phyloP scores from a whole-genome alignment of 345 rosid species.

The Euclidium syriacum region DNA sequence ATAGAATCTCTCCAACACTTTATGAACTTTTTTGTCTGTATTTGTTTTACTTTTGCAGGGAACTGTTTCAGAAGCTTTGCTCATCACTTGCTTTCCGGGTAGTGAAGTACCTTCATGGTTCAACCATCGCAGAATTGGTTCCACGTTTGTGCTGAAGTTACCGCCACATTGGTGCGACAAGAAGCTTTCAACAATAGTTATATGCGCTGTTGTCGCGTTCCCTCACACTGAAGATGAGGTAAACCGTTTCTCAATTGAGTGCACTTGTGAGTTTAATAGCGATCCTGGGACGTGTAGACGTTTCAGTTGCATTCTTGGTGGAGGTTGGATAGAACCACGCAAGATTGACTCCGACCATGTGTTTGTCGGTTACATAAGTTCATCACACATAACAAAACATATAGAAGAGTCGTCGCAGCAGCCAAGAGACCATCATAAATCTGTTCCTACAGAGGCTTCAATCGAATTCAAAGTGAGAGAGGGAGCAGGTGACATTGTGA shows the following conservation, averaged over 20 bases:
- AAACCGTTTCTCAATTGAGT: constrained; percentile 2
- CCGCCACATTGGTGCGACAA: constrained; percentile 20
- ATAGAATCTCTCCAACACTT: neutral
- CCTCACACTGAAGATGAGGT: neutral
- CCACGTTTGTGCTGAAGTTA: neutral
- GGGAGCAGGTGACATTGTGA: constrained; percentile 16
- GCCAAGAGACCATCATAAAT: neutral
- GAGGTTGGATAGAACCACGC: constrained; percentile 12
- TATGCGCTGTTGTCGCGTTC: constrained; percentile 19
- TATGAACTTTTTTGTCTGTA: neutral
- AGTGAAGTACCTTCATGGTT: constrained; percentile 28
- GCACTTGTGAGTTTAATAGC: constrained; percentile 17
- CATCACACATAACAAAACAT: constrained; percentile 3
- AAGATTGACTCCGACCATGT: constrained; percentile 23
- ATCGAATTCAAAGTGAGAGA: constrained; percentile 5
- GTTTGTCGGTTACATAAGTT: constrained; percentile 20
- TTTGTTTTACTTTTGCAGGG: constrained; percentile 12
- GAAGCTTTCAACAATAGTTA: constrained; percentile 6
- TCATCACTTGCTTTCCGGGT: constrained; percentile 21
- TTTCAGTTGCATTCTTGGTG: constrained; percentile 14
- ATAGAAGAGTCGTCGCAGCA: neutral
- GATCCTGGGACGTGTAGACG: neutral
- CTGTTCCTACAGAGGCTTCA: constrained; percentile 21
- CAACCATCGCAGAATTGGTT: neutral
- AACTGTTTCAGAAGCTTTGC: neutral